Percentiles rank a stretch among this genome's conserved stretches.
Conservation (phyloP, 2,329 filamentous ascomycete species). For the Botrytis deweyae region DNA sequence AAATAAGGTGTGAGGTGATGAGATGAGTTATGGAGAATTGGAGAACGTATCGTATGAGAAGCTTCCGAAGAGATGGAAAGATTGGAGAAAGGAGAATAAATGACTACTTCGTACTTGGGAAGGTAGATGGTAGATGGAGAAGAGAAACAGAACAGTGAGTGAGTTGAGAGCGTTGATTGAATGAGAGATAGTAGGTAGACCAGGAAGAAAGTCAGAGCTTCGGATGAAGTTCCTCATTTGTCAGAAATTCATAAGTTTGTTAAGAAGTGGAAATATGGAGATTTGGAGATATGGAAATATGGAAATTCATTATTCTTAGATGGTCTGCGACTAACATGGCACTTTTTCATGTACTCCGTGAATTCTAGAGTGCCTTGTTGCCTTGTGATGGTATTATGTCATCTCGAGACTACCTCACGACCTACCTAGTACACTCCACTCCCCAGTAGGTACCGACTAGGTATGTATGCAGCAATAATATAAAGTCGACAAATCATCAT, state of each 20-base stretch:
- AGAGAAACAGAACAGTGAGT: background rate
- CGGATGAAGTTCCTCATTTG: constrained; percentile 17
- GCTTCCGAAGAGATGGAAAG: background rate
- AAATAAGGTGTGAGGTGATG: background rate
- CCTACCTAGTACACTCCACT: no score
- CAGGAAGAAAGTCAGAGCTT: constrained; percentile 8
- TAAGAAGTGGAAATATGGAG: background rate
- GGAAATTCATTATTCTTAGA: background rate
- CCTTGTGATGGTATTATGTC: background rate
- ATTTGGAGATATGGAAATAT: background rate
- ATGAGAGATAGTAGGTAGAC: background rate
- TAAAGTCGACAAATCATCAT: background rate
- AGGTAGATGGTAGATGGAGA: no score
- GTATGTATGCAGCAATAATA: background rate
- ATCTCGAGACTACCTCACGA: no score
- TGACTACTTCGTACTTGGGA: background rate
- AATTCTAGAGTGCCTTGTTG: background rate
- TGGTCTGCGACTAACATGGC: background rate
- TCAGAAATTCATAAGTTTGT: background rate
- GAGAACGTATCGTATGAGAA: background rate
- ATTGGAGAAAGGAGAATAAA: background rate
- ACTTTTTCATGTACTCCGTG: background rate
- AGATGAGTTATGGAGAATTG: background rate
- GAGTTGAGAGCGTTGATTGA: background rate
- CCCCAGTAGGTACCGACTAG: no score